Conservation (phyloP, 2,329 filamentous ascomycete genomes). For the Alternaria sp. region DNA sequence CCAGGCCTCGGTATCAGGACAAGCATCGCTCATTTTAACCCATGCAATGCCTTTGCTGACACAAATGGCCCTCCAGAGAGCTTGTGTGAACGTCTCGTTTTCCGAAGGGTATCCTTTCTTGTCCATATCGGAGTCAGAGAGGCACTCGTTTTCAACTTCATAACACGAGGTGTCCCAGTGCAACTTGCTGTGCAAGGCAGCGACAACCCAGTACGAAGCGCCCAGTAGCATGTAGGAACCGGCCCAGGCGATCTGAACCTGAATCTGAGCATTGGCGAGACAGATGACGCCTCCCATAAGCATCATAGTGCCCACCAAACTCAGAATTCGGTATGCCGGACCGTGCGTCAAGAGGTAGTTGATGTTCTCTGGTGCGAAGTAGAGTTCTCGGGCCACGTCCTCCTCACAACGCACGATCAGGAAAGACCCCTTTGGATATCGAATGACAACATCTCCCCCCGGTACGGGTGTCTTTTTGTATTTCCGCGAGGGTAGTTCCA, state of each 20-base stretch:
- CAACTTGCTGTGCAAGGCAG: slow-evolving; percentile 53
- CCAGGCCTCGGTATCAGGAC: slow-evolving; percentile 53
- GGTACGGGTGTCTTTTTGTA: slow-evolving; percentile 38
- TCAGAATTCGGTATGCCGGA: slow-evolving; percentile 53
- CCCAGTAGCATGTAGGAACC: slow-evolving; percentile 58
- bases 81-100: slow-evolving; percentile 53
- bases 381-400: slow-evolving; percentile 57
- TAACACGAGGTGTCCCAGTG: slow-evolving; percentile 59
- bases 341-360: slow-evolving; percentile 52
- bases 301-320: slow-evolving; percentile 58
- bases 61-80: slow-evolving; percentile 57
- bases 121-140: slow-evolving; percentile 43
- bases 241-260: slow-evolving; percentile 57
- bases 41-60: slow-evolving; percentile 53
- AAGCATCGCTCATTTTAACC: slow-evolving; percentile 50
- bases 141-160: slow-evolving; percentile 46
- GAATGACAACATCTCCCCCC: slow-evolving; percentile 56
- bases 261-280: slow-evolving; percentile 57
- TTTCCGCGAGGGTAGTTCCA: slow-evolving; percentile 51
- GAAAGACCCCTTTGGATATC: slow-evolving; percentile 59
- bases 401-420: slow-evolving; percentile 58
- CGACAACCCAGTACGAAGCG: slow-evolving; percentile 58
- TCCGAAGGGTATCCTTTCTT: slow-evolving; percentile 40
- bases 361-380: slow-evolving; percentile 59
- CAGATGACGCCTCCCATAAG: slow-evolving; percentile 61